Evolutionary conservation across 2,329 filamentous ascomycete species (phyloP), one percentile per base, ranked within the genome.

Genomic region (Dactylellina cionopaga): DNA sequence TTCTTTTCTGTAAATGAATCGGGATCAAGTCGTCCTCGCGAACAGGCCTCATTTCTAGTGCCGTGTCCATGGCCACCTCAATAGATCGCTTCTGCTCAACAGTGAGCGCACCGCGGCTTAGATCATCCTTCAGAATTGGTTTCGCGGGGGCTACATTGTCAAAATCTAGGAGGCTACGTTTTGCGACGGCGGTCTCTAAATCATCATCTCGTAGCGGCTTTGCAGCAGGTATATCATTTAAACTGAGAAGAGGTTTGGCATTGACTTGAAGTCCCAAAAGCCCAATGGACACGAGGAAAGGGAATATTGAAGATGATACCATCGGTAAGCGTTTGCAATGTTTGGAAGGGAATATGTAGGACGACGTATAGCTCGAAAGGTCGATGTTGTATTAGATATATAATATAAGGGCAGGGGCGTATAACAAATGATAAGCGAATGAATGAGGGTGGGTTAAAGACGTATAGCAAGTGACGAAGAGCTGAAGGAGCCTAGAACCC

Each of bases 11-110:
- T 9, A 71, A 22, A 15, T 58, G 58, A 5, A 17, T 13, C 13
- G 58, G 66, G 5, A 58, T 46, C 25, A 71, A 27, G n/a, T 56
- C 51, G 10, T 71, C 58, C 35, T 71, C 66, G 7, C 49, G 66
- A 37, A 71, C 54, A 5, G 66, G 66, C 13, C 15, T 41, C 56
- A 71, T 58, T 31, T 58, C 58, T 19, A 71, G 37, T 10, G 66
- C 66, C 5, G 43, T 52, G 17, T n/a, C 43, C 37, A 71, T 58
- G 10, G 58, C 49, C 35, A 59, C 31, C 19, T 29, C 22, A 17
- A 71, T 54, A 13, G 39, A 44, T 37, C 51, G 27, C 25, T 33
- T 64, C 27, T 58, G 66, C 2, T 10, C 27, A 5, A 10, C 13
- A 7, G 47, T 41, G 39, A 63, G 19, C 3, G 29, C n/a, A 33